Evolutionary conservation across 371 early-diverging fungal genomes (phyloP).

Genomic region (Mucor lusitanicus): DNA sequence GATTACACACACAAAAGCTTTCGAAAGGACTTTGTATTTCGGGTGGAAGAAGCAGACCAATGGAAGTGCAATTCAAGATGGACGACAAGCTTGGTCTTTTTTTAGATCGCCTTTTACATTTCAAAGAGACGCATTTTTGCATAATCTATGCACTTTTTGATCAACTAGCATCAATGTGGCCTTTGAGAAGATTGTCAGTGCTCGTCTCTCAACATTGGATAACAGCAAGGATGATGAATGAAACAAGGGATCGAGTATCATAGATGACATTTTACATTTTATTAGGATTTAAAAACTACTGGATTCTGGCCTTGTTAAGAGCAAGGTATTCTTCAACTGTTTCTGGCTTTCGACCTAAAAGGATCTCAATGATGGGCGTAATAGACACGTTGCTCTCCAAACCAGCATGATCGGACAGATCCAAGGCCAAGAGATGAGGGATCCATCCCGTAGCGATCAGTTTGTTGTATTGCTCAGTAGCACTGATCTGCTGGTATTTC

Average conservation of each 20-base stretch:
- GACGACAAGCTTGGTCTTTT: not conserved
- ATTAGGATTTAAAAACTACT: not conserved
- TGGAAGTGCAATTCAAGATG: not conserved
- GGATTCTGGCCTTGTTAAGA: not conserved
- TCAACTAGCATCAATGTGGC: too few species aligned
- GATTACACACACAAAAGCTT: not conserved
- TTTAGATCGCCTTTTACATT: not conserved
- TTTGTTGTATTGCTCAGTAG: conserved; percentile 6
- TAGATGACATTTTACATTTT: too few species aligned
- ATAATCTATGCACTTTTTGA: too few species aligned
- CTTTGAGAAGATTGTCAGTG: too few species aligned
- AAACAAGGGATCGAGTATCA: too few species aligned
- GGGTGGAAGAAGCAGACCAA: not conserved
- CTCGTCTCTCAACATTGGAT: too few species aligned
- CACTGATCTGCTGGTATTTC: conserved; percentile 2
- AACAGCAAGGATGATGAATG: too few species aligned
- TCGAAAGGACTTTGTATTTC: conserved; percentile 1
- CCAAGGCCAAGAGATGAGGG: conserved; percentile 1
- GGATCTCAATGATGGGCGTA: not conserved
- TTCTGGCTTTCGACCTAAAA: conserved; percentile 10
- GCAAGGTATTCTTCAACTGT: conserved; percentile 7
- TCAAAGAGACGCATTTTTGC: not conserved
- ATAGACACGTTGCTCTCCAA: not conserved
- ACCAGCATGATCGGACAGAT: not conserved
- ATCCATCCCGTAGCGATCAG: not conserved